phyloP scores from a whole-genome alignment of 306 rosid genomes.

The Ziziphus jujuba region DNA sequence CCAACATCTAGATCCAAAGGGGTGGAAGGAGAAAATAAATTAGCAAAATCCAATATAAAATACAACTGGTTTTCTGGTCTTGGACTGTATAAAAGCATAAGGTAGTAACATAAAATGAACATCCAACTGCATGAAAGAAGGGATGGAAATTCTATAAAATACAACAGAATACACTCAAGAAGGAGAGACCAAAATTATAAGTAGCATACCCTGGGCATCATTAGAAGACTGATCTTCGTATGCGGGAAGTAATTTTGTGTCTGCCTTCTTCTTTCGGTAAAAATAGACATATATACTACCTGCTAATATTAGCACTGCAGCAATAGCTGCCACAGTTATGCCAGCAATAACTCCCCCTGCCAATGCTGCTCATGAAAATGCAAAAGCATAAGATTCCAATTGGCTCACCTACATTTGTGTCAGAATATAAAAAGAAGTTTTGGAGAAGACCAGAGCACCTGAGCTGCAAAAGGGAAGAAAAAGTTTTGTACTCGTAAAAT shows the following conservation, averaged over 20 bases:
- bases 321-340: conserved; percentile 57
- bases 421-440: conserved; percentile 31
- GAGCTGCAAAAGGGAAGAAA: conserved; percentile 59
- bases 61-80: neutral
- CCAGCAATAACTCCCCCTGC: conserved; percentile 70
- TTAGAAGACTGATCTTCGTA: conserved; percentile 51
- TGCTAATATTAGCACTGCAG: conserved; percentile 56
- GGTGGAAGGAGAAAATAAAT: conserved; percentile 3
- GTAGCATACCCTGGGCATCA: conserved; percentile 42
- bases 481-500: conserved; percentile 8
- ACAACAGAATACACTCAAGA: neutral
- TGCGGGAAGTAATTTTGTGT: conserved; percentile 25
- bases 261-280: conserved; percentile 53
- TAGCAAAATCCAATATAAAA: conserved; percentile 1
- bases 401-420: conserved; percentile 21
- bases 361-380: conserved; percentile 60
- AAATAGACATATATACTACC: conserved; percentile 41
- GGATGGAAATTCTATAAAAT: neutral
- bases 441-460: conserved; percentile 54
- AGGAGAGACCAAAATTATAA: conserved; percentile 8
- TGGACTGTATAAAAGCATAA: conserved; percentile 8
- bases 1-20: conserved; percentile 39
- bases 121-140: neutral
- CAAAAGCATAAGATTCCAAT: conserved; percentile 35
- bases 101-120: conserved; percentile 9